Conservation (phyloP, 2,329 filamentous ascomycete genomes). For the Leptographium flavum region DNA sequence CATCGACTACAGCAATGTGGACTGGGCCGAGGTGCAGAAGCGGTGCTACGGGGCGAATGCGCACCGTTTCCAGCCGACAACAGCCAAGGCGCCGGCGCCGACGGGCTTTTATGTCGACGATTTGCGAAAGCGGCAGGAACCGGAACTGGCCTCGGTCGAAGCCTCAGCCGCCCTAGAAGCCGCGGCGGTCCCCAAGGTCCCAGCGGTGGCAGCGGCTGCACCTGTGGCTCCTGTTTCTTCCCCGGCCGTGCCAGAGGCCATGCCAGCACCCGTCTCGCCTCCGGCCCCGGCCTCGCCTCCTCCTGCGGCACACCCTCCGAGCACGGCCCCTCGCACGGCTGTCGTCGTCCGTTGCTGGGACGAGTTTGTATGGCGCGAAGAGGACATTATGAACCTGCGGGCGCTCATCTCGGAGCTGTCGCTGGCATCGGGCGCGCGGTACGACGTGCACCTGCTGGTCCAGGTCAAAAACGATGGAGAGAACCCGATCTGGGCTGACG, state of each 20-base stretch:
- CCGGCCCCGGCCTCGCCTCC: neutral
- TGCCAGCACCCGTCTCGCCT: neutral
- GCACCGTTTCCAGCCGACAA: slow-evolving; percentile 47
- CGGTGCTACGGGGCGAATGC: slow-evolving; percentile 60
- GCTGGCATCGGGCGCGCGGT: slow-evolving; percentile 70
- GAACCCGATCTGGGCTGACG: slow-evolving; percentile 66
- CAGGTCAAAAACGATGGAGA: slow-evolving; percentile 66
- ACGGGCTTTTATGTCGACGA: slow-evolving; percentile 36
- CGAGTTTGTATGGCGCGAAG: slow-evolving; percentile 62
- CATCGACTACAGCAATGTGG: slow-evolving; percentile 62
- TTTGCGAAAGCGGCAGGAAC: slow-evolving; percentile 3
- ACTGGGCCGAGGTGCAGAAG: slow-evolving; percentile 68
- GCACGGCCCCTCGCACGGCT: slow-evolving; percentile 46
- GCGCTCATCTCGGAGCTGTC: slow-evolving; percentile 73
- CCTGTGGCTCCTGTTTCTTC: neutral
- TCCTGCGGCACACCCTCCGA: neutral
- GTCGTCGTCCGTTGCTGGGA: slow-evolving; percentile 74
- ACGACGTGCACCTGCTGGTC: slow-evolving; percentile 73
- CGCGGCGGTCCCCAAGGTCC: no score
- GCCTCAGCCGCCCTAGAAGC: neutral
- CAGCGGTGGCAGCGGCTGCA: neutral
- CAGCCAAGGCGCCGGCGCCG: slow-evolving; percentile 23
- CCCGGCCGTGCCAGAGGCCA: neutral
- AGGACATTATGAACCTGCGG: slow-evolving; percentile 70
- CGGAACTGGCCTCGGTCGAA: neutral